These are phyloP conservation scores for Cryptosporidium canis DNA, from an alignment of 169 alveolate species.

Conservation along the genomic window DNA sequence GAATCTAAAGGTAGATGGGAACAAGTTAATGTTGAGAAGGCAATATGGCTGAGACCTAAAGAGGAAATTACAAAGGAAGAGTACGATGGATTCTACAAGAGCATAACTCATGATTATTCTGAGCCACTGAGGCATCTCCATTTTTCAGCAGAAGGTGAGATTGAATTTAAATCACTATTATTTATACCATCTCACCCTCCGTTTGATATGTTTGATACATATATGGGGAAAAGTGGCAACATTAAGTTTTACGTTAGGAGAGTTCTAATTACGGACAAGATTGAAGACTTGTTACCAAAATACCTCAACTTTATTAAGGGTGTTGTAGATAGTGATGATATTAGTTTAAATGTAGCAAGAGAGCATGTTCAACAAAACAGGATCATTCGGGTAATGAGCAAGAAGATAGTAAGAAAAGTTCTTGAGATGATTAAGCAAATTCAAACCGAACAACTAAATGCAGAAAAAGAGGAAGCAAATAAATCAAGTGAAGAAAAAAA, in stretches of 20 bases:
- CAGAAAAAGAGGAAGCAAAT: conserved; percentile 83
- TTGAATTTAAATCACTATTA: conserved; percentile 96
- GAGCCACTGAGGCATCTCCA: conserved; percentile 97
- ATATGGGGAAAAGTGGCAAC: conserved; percentile 75
- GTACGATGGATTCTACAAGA: conserved; percentile 93
- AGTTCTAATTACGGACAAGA: conserved; percentile 93
- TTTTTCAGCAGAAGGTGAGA: conserved; percentile 99
- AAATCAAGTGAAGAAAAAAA: conserved; percentile 82
- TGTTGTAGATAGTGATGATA: conserved; percentile 95
- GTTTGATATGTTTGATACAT: conserved; percentile 91
- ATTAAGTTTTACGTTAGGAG: conserved; percentile 83
- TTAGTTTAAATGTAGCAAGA: conserved; percentile 94
- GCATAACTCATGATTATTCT: conserved; percentile 93
- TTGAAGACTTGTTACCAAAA: conserved; percentile 93
- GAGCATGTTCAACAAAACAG: conserved; percentile 93
- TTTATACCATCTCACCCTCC: conserved; percentile 95
- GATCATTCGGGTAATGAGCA: conserved; percentile 91
- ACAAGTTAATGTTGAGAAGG: conserved; percentile 95
- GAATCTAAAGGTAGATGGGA: conserved; percentile 89
- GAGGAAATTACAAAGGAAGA: conserved; percentile 96
- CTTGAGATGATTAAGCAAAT: conserved; percentile 88
- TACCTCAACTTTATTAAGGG: conserved; percentile 94
- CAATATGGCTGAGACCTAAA: conserved; percentile 97
- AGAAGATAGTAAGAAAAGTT: conserved; percentile 96
- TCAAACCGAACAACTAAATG: conserved; percentile 77